A percentile compares a stretch with the other conserved stretches of the same genome.
These are phyloP conservation scores for Penicillium italicum DNA, from an alignment of 2,329 filamentous ascomycete genomes.

Conservation along the genomic window DNA sequence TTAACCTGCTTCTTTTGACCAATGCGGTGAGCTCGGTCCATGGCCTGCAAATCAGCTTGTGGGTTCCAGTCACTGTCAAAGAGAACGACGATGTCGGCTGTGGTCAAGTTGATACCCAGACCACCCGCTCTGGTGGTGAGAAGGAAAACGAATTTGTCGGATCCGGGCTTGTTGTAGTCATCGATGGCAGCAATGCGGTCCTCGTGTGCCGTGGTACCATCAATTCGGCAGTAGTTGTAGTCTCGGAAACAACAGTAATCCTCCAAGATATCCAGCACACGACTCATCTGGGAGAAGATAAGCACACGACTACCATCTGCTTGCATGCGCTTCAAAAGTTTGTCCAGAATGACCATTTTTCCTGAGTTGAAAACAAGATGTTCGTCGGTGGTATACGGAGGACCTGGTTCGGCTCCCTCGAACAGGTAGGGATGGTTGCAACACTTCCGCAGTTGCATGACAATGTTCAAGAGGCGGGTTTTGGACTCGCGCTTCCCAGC, in stretches of 20 bases:
- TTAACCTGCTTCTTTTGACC: conserved; percentile 97
- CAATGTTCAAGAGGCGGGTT: conserved; percentile 93
- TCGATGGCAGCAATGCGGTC: conserved; percentile 97
- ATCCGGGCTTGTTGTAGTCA: conserved; percentile 93
- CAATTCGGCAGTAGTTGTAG: conserved; percentile 95
- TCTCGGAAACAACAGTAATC: conserved; percentile 96
- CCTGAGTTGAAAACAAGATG: conserved; percentile 90
- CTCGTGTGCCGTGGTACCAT: conserved; percentile 93
- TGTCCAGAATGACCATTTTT: conserved; percentile 97
- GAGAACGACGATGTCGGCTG: conserved; percentile 89
- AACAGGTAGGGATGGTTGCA: conserved; percentile 99
- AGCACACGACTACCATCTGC: conserved; percentile 89
- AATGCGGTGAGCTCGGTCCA: conserved; percentile 98
- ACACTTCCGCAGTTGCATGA: conserved; percentile 98
- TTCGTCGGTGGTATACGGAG: conserved; percentile 96
- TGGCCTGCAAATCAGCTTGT: conserved; percentile 95
- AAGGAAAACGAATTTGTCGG: conserved; percentile 95
- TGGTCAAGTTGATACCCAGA: conserved; percentile 92
- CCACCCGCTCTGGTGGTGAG: conserved; percentile 94
- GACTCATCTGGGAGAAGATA: conserved; percentile 99
- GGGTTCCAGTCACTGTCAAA: conserved; percentile 99
- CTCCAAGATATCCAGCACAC: conserved; percentile 91
- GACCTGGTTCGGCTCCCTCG: conserved; percentile 93
- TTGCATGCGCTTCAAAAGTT: conserved; percentile 77
- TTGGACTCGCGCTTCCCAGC: conserved; percentile 97